Evolutionary conservation across 306 rosid genomes (phyloP), one percentile per base, ranked within the genome.

Genomic region (Acacia melanoxylon): DNA sequence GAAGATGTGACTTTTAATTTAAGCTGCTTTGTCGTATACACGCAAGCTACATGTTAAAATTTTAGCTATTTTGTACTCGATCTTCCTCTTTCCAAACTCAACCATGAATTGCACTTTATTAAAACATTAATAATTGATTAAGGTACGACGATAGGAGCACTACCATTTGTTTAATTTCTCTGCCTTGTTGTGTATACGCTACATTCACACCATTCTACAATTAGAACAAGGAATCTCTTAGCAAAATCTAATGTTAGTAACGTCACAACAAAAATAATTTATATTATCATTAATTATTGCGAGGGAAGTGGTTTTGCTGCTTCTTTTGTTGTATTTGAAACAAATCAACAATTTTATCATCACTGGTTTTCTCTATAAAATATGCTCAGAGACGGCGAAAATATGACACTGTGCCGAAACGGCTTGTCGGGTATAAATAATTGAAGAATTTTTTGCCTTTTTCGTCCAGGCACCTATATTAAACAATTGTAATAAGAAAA

Each of bases 371-470:
- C 68, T 62, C 0, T 13, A 63, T 19, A 62, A 27, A 67, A 78
- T 62, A 68, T 14, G 2, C n/a, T 2, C 16, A 48, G 68, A 78
- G 68, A 78, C 75, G 67, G 72, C 54, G 49, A 65, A 42, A 69
- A 41, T 33, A 42, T 42, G 79, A 72, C 42, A 76, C 75, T 84
- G 80, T 68, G 88, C 80, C 72, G 74, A 81, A 88, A 66, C 86
- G 74, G 83, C 66, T 79, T 81, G 89, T 84, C 89, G 82, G 85
- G 76, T 19, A 85, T 85, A 81, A 68, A 85, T 63, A 69, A 63
- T 40, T 20, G 31, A 40, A 83, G n/a, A 54, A 70, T 74, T 33
- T 61, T n/a, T 51, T 67, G 72, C 46, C 46, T 49, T 37, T 9
- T 83, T 51, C 76, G 76, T 16, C 13, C 25, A 72, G 19, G 19